Evolutionary conservation across 1,284 basidiomycete species (phyloP).

Genomic region (Clitocybe nebularis): DNA sequence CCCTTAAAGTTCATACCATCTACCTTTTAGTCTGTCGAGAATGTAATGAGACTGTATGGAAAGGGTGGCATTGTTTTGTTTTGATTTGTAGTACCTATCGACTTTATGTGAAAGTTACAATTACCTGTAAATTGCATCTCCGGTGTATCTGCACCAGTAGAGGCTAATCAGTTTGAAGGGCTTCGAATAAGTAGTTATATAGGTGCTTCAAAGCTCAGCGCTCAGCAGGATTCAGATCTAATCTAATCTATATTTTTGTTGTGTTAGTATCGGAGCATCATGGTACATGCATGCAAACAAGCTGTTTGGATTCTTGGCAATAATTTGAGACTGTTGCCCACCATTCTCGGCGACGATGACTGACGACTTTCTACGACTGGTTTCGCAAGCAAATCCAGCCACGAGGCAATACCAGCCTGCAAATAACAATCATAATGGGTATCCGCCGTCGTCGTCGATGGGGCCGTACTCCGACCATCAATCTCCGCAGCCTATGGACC

Average conservation of each 20-base stretch:
- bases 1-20: too few relatives aligned
- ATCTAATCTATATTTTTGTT: neutral
- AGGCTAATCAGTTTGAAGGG: too few relatives aligned
- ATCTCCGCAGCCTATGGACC: slow-evolving; percentile 58
- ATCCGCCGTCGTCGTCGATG: slow-evolving; percentile 45
- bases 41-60: too few relatives aligned
- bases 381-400: slow-evolving; percentile 71
- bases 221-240: too few relatives aligned
- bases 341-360: slow-evolving; percentile 39
- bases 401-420: slow-evolving; percentile 52
- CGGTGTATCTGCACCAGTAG: too few relatives aligned
- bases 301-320: slow-evolving; percentile 12
- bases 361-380: slow-evolving; percentile 73
- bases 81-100: too few relatives aligned
- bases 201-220: too few relatives aligned
- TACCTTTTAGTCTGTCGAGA: too few relatives aligned
- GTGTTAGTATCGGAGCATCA: slow-evolving; percentile 1
- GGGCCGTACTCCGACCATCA: slow-evolving; percentile 33
- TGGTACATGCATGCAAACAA: slow-evolving; percentile 12
- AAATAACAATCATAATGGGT: slow-evolving; percentile 52
- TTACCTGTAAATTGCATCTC: too few relatives aligned
- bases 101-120: too few relatives aligned
- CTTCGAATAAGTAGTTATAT: too few relatives aligned
- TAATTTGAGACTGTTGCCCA: slow-evolving; percentile 5
- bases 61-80: too few relatives aligned